Percentiles rank a stretch among this genome's conserved stretches.
phyloP scores from a whole-genome alignment of 192 early-diverging fungal species.

The Phycomyces blakesleeanus region DNA sequence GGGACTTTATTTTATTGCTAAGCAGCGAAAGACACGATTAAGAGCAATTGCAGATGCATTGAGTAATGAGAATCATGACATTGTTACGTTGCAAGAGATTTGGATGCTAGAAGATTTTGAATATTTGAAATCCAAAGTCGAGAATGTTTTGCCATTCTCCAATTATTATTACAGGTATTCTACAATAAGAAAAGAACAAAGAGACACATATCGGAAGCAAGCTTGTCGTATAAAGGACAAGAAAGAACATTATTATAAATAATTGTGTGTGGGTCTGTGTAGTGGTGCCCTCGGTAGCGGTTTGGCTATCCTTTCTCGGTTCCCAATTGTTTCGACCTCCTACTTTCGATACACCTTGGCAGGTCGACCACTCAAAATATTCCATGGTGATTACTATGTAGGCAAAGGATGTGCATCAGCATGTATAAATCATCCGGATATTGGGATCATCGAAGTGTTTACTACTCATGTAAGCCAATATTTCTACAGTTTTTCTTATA shows the following conservation, averaged over 20 bases:
- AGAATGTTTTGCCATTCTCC: slow-evolving; percentile 23
- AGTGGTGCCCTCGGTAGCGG: slow-evolving; percentile 42
- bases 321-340: slow-evolving; percentile 39
- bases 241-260: too few relatives aligned
- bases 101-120: slow-evolving; percentile 39
- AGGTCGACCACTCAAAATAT: slow-evolving; percentile 47
- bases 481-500: not conserved
- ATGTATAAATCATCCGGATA: slow-evolving; percentile 44
- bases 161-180: slow-evolving; percentile 38
- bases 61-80: slow-evolving; percentile 24
- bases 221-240: too few relatives aligned
- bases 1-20: slow-evolving; percentile 42
- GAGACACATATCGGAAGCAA: too few relatives aligned
- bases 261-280: too few relatives aligned
- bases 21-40: slow-evolving; percentile 39
- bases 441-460: slow-evolving; percentile 50
- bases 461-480: slow-evolving; percentile 52
- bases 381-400: slow-evolving; percentile 54
- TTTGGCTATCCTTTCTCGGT: slow-evolving; percentile 40
- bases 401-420: slow-evolving; percentile 51
- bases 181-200: too few relatives aligned
- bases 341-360: slow-evolving; percentile 45
- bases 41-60: slow-evolving; percentile 45
- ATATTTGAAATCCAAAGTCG: slow-evolving; percentile 15
- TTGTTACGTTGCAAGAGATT: slow-evolving; percentile 41